Conservation (phyloP, 1,284 basidiomycete genomes). For the Ustilago vetiveriae region DNA sequence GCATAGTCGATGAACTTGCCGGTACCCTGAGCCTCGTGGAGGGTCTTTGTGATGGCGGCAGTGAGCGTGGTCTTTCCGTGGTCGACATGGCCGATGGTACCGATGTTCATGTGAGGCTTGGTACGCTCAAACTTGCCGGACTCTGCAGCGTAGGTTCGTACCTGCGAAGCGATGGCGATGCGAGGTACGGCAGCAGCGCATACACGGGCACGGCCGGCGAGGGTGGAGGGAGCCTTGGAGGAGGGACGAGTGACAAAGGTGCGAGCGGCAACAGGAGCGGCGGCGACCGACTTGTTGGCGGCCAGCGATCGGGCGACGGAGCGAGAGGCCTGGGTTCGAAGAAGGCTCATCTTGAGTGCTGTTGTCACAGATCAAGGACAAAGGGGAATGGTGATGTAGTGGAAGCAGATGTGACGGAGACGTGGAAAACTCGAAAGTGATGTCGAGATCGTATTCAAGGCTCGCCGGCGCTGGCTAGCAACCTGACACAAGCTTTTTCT, state of each 20-base stretch:
- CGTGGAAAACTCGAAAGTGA: background rate
- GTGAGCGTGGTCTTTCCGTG: conserved; percentile 86
- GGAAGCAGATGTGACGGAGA: conserved; percentile 34
- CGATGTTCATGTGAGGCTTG: conserved; percentile 89
- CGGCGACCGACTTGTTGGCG: conserved; percentile 34
- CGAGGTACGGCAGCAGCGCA: conserved; percentile 38
- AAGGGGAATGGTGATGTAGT: conserved; percentile 14
- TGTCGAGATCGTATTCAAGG: background rate
- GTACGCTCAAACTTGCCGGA: conserved; percentile 79
- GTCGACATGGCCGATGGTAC: conserved; percentile 69
- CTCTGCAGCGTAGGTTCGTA: conserved; percentile 72
- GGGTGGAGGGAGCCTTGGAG: conserved; percentile 32
- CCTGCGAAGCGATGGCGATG: conserved; percentile 40
- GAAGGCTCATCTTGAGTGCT: conserved; percentile 45
- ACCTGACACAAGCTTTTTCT: background rate
- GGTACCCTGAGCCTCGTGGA: conserved; percentile 77
- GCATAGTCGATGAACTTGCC: conserved; percentile 97
- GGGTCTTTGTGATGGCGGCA: conserved; percentile 96
- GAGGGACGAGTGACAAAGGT: conserved; percentile 35
- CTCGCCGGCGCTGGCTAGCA: background rate
- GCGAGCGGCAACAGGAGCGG: conserved; percentile 32
- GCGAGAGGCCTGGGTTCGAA: conserved; percentile 49
- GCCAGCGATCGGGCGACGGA: conserved; percentile 40
- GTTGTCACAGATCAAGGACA: conserved; percentile 21
- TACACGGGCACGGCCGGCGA: conserved; percentile 35